Conservation (phyloP, 805 yeast species). For the Kregervanrija pseudodelftensis region DNA sequence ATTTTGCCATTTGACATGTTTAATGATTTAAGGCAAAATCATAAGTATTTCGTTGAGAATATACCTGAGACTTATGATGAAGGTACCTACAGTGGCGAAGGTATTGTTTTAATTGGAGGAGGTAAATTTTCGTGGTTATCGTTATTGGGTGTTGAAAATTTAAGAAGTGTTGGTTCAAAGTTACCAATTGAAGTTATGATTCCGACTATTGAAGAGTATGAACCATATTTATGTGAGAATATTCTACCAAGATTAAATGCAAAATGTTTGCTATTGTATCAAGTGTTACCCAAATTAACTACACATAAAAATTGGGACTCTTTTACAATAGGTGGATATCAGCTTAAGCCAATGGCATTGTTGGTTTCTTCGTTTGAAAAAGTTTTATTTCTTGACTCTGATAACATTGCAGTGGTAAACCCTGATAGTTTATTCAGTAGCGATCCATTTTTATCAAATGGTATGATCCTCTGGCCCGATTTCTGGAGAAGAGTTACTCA, state of each 20-base stretch:
- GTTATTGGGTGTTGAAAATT: slow-evolving; percentile 42
- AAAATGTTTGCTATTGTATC: slow-evolving; percentile 47
- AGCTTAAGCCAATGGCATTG: slow-evolving; percentile 41
- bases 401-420: slow-evolving; percentile 40
- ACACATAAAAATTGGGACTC: slow-evolving; percentile 6
- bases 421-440: slow-evolving; percentile 46
- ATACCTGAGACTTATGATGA: slow-evolving; percentile 27
- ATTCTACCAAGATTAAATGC: slow-evolving; percentile 46
- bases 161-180: slow-evolving; percentile 38
- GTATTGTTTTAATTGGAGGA: slow-evolving; percentile 72
- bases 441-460: slow-evolving; percentile 46
- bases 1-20: slow-evolving; percentile 39
- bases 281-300: slow-evolving; percentile 37
- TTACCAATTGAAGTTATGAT: slow-evolving; percentile 41
- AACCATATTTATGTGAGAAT: slow-evolving; percentile 29
- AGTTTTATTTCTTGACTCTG: slow-evolving; percentile 45
- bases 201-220: slow-evolving; percentile 34
- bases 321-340: slow-evolving; percentile 36
- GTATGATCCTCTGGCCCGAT: slow-evolving; percentile 54
- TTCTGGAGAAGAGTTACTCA: slow-evolving; percentile 53
- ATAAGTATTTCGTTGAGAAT: slow-evolving; percentile 35
- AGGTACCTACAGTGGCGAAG: slow-evolving; percentile 40
- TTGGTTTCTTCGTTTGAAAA: slow-evolving; percentile 47
- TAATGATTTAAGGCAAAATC: slow-evolving; percentile 38
- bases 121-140: slow-evolving; percentile 62